Evolutionary conservation across 2,329 filamentous ascomycete genomes (phyloP).

Genomic region (Arthrobotrys entomopaga): DNA sequence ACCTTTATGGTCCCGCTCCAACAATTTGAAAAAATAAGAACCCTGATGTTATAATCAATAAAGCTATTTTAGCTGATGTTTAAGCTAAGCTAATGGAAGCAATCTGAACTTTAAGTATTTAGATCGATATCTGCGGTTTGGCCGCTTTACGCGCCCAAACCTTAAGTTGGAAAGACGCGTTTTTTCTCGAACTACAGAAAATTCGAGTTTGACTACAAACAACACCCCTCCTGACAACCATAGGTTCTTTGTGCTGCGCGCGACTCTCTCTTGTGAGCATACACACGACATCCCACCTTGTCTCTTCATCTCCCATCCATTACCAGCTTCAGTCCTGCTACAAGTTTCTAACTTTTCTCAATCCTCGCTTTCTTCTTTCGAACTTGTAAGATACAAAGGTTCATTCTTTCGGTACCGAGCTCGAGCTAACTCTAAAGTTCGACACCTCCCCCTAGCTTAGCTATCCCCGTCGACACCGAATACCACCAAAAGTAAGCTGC

Average conservation of each 20-base stretch:
- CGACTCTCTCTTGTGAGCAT: conserved; percentile 5
- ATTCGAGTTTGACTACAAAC: conserved; percentile 36
- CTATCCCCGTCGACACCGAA: conserved; percentile 14
- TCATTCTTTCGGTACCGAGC: not conserved
- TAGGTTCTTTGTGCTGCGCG: conserved; percentile 2
- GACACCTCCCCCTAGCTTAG: not conserved
- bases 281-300: conserved; percentile 39
- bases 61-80: too few relatives aligned
- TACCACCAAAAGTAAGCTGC: conserved; percentile 44
- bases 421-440: conserved; percentile 13
- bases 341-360: conserved; percentile 4
- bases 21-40: too few relatives aligned
- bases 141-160: conserved; percentile 31
- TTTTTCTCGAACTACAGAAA: conserved; percentile 32
- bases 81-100: too few relatives aligned
- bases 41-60: too few relatives aligned
- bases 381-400: not conserved
- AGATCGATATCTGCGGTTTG: not conserved
- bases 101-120: too few relatives aligned
- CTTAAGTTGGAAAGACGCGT: conserved; percentile 39
- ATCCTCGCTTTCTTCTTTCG: not conserved
- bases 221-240: conserved; percentile 33
- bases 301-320: not conserved
- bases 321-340: conserved; percentile 12
- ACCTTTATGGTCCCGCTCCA: too few relatives aligned